Conservation (phyloP, 441 rosid species). For the Metrosideros polymorpha region DNA sequence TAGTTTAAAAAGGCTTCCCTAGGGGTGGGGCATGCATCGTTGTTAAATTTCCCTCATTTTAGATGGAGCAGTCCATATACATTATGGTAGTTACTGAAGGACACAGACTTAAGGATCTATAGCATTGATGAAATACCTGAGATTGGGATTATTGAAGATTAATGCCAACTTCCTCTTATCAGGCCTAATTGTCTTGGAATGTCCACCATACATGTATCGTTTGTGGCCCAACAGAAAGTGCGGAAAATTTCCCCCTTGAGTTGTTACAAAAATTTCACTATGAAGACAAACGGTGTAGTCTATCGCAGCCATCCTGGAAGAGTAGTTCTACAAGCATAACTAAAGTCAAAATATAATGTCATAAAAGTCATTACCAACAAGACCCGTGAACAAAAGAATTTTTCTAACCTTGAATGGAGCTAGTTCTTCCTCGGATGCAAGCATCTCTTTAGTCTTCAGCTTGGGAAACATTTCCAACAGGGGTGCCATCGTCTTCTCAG, state of each 20-base stretch:
- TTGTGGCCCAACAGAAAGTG: slow-evolving; percentile 99
- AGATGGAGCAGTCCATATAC: neutral
- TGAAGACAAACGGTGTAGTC: slow-evolving; percentile 99
- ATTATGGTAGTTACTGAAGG: neutral
- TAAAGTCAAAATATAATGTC: slow-evolving; percentile 20
- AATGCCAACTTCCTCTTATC: slow-evolving; percentile 96
- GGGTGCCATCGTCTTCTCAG: slow-evolving; percentile 91
- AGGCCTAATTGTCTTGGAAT: slow-evolving; percentile 91
- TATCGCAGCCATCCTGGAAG: slow-evolving; percentile 99
- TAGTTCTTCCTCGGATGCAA: slow-evolving; percentile 87
- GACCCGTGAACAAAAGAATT: neutral
- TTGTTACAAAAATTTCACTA: slow-evolving; percentile 99
- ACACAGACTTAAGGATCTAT: neutral
- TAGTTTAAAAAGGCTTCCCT: neutral
- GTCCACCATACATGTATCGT: slow-evolving; percentile 89
- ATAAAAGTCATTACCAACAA: neutral
- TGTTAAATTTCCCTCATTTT: neutral
- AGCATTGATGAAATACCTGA: slow-evolving; percentile 50
- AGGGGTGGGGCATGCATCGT: neutral
- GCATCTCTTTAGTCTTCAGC: slow-evolving; percentile 82
- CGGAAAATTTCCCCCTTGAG: slow-evolving; percentile 99
- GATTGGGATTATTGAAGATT: slow-evolving; percentile 86
- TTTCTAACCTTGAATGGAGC: slow-evolving; percentile 66
- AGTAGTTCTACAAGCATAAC: slow-evolving; percentile 66
- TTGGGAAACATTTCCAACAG: slow-evolving; percentile 95